Percentiles rank a stretch among this genome's conserved stretches.
phyloP scores from a whole-genome alignment of 2,329 filamentous ascomycete genomes.

The Coniochaeta hoffmannii region DNA sequence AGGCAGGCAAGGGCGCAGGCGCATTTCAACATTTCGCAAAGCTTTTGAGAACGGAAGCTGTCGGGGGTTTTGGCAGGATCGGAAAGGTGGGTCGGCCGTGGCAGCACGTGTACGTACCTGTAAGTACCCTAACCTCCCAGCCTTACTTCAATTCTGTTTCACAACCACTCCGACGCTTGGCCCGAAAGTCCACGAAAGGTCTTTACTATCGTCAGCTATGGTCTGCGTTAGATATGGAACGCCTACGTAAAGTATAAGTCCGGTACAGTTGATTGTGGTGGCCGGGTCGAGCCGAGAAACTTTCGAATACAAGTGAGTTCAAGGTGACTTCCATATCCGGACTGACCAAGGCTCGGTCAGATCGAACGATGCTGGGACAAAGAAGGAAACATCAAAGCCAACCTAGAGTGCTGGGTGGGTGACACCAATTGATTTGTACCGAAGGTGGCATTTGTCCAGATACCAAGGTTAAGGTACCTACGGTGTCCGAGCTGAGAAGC shows the following conservation, averaged over 20 bases:
- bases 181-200: too few species aligned
- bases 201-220: too few species aligned
- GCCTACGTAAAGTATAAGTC: not conserved
- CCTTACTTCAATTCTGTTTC: not conserved
- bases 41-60: slow-evolving; percentile 13
- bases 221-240: not conserved
- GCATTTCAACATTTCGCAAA: slow-evolving; percentile 13
- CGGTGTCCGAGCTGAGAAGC: not conserved
- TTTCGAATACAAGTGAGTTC: not conserved
- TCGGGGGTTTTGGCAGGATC: slow-evolving; percentile 14
- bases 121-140: not conserved
- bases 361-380: not conserved
- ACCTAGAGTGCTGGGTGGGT: too few species aligned
- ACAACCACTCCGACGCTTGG: not conserved
- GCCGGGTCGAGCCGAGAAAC: not conserved
- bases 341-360: not conserved
- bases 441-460: too few species aligned
- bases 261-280: not conserved
- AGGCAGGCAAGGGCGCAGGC: slow-evolving; percentile 10
- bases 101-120: not conserved
- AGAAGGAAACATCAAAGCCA: not conserved
- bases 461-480: not conserved
- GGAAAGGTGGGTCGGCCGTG: not conserved
- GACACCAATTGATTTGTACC: too few species aligned
- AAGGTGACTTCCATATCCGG: not conserved